phyloP scores from a whole-genome alignment of 2,329 filamentous ascomycete genomes.

The Elsinoe necatrix region DNA sequence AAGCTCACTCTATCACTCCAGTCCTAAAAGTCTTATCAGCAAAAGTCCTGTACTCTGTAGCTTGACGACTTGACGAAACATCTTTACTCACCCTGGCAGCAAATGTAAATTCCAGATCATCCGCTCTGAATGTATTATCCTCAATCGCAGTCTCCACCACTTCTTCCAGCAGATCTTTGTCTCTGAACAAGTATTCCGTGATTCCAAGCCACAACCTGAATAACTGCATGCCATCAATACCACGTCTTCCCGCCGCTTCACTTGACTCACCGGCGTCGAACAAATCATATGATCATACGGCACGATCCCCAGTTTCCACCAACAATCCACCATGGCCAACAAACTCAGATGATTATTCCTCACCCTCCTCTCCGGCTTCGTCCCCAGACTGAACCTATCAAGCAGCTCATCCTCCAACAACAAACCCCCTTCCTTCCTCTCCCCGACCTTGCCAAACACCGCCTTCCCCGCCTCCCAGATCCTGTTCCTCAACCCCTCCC shows the following conservation, averaged over 20 bases:
- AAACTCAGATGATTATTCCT: slow-evolving; percentile 92
- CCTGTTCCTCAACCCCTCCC: slow-evolving; percentile 62
- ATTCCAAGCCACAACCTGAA: slow-evolving; percentile 96
- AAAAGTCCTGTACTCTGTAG: neutral
- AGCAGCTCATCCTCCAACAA: slow-evolving; percentile 72
- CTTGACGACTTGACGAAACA: neutral
- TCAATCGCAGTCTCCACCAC: slow-evolving; percentile 77
- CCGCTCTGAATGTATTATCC: slow-evolving; percentile 85
- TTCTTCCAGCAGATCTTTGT: slow-evolving; percentile 69
- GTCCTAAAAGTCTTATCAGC: slow-evolving; percentile 41
- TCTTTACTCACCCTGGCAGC: slow-evolving; percentile 58
- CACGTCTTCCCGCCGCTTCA: neutral
- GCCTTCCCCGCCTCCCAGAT: slow-evolving; percentile 71
- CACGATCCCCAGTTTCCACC: slow-evolving; percentile 85
- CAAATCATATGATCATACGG: slow-evolving; percentile 99
- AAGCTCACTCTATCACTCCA: slow-evolving; percentile 92
- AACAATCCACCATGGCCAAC: slow-evolving; percentile 96
- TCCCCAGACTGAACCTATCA: slow-evolving; percentile 78
- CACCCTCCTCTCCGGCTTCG: slow-evolving; percentile 55
- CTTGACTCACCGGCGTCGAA: slow-evolving; percentile 66
- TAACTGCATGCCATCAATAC: slow-evolving; percentile 42
- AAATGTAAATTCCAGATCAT: slow-evolving; percentile 96
- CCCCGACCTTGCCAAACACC: slow-evolving; percentile 45
- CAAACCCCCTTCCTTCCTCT: slow-evolving; percentile 51
- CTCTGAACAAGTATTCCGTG: slow-evolving; percentile 92